A percentile compares a stretch with the other conserved stretches of the same genome.
Conservation (phyloP, 805 yeast genomes). For the Wickerhamomyces hampshirensis region DNA sequence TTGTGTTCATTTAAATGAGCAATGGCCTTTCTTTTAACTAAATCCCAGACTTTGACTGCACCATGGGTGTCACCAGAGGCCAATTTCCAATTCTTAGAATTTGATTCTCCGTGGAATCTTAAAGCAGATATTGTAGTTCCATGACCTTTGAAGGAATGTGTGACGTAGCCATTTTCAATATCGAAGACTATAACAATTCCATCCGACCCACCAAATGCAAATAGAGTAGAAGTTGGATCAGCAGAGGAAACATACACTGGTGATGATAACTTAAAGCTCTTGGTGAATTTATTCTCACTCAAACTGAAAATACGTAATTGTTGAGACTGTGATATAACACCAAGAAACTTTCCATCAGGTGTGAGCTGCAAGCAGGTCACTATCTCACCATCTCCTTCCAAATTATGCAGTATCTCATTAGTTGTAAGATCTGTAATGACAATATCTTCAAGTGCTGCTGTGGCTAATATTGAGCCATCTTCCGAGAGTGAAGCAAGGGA, state of each 20-base stretch:
- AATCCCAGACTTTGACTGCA: constrained; percentile 55
- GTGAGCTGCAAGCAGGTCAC: constrained; percentile 73
- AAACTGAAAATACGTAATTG: constrained; percentile 60
- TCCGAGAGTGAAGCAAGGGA: constrained; percentile 64
- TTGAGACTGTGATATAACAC: constrained; percentile 78
- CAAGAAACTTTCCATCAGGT: constrained; percentile 67
- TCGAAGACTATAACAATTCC: constrained; percentile 92
- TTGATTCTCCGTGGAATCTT: constrained; percentile 66
- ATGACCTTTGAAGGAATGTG: constrained; percentile 91
- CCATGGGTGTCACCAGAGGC: constrained; percentile 67
- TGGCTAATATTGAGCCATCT: constrained; percentile 63
- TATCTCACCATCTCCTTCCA: constrained; percentile 83
- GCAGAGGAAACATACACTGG: constrained; percentile 76
- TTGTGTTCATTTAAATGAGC: constrained; percentile 68
- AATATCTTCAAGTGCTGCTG: constrained; percentile 75
- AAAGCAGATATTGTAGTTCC: constrained; percentile 82
- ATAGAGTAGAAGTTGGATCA: constrained; percentile 77
- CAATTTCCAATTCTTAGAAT: constrained; percentile 68
- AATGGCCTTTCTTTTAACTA: constrained; percentile 63
- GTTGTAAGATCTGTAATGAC: constrained; percentile 60
- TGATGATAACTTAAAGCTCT: constrained; percentile 59
- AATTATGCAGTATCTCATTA: constrained; percentile 49
- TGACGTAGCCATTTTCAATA: constrained; percentile 77
- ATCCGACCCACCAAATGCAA: constrained; percentile 94
- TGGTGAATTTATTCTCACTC: constrained; percentile 33